Conservation (phyloP, 1,284 basidiomycete species). For the Apiotrichum sp. region DNA sequence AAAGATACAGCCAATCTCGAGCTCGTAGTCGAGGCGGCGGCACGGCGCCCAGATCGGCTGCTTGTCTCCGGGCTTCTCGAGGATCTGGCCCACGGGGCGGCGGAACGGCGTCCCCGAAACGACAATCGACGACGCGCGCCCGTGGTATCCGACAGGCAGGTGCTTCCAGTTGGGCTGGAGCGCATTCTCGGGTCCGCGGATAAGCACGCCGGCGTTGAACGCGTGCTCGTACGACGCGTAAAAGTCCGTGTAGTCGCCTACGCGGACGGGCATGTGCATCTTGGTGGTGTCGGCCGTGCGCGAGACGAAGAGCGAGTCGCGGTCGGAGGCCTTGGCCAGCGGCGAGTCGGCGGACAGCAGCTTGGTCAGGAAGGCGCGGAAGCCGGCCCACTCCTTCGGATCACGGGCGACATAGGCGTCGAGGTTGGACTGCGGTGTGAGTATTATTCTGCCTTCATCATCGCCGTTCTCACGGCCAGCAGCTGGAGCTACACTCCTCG, state of each 20-base stretch:
- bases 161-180: constrained; percentile 25
- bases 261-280: constrained; percentile 15
- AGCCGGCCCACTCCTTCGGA: constrained; percentile 12
- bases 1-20: constrained; percentile 23
- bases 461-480: too few species aligned
- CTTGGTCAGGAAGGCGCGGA: constrained; percentile 12
- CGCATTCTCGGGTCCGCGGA: constrained; percentile 19
- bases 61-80: constrained; percentile 20
- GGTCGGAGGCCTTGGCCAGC: constrained; percentile 2
- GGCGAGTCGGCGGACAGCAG: constrained; percentile 10
- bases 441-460: too few species aligned
- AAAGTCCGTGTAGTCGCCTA: constrained; percentile 23
- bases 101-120: constrained; percentile 20
- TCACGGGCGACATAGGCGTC: constrained; percentile 9
- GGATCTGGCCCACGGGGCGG: constrained; percentile 23
- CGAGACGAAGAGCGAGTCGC: constrained; percentile 6
- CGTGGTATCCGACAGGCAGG: constrained; percentile 25
- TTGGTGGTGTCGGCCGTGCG: constrained; percentile 1
- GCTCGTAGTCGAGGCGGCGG: constrained; percentile 25
- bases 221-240: constrained; percentile 23
- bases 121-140: constrained; percentile 19
- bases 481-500: background rate
- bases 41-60: constrained; percentile 19
- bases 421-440: constrained; percentile 7
- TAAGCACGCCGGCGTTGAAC: constrained; percentile 20